Conservation (phyloP, 169 alveolate species). For the Haemoproteus tartakovskyi region DNA sequence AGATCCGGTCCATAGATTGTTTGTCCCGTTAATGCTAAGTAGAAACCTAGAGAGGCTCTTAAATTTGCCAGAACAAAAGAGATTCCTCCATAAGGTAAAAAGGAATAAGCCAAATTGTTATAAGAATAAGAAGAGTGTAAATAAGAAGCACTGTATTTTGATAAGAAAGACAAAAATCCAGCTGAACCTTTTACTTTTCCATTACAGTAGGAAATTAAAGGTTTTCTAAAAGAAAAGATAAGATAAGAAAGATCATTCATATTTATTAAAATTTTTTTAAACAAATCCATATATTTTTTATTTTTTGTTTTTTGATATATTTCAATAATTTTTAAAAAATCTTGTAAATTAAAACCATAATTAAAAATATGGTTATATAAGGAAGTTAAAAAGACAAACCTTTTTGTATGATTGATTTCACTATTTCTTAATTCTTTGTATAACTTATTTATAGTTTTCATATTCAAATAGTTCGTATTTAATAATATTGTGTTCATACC, state of each 20-base stretch:
- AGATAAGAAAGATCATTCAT: constrained; percentile 69
- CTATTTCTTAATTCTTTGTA: constrained; percentile 69
- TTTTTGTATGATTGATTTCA: constrained; percentile 73
- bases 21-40: constrained; percentile 73
- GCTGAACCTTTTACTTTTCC: constrained; percentile 75
- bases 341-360: constrained; percentile 55
- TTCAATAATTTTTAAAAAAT: constrained; percentile 66
- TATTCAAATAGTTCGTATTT: constrained; percentile 30
- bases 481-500: constrained; percentile 42
- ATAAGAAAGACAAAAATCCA: constrained; percentile 67
- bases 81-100: constrained; percentile 73
- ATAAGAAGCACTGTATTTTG: constrained; percentile 71
- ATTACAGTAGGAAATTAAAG: constrained; percentile 73
- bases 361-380: constrained; percentile 65
- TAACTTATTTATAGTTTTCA: constrained; percentile 58
- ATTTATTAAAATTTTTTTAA: constrained; percentile 62
- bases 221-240: constrained; percentile 72
- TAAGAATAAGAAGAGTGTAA: constrained; percentile 64
- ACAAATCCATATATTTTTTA: constrained; percentile 7
- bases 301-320: constrained; percentile 56
- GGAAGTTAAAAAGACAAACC: constrained; percentile 72
- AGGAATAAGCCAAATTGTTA: constrained; percentile 42
- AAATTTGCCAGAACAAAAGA: constrained; percentile 69
- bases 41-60: constrained; percentile 76
- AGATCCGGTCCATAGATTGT: constrained; percentile 68